Evolutionary conservation across 148 eudicot species (phyloP).

Genomic region (Fagopyrum esculentum): DNA sequence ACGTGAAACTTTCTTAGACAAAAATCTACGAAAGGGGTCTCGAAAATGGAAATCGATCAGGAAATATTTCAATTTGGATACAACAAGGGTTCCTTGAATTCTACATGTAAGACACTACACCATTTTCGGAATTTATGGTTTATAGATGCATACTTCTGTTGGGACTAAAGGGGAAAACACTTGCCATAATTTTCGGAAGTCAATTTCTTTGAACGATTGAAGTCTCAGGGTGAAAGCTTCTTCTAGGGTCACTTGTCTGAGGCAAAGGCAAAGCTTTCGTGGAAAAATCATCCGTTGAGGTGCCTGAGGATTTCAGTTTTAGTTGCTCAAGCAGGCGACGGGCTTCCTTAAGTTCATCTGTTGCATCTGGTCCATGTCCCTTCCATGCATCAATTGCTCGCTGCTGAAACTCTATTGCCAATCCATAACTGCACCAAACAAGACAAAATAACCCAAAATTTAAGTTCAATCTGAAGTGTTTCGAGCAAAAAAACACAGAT

Average conservation of each 20-base stretch:
- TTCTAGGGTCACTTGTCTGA: conserved; percentile 27
- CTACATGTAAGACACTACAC: conserved; percentile 2
- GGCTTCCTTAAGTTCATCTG: conserved; percentile 72
- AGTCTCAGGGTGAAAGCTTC: conserved; percentile 26
- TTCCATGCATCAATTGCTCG: conserved; percentile 67
- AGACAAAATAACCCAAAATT: neutral
- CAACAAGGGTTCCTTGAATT: conserved; percentile 6
- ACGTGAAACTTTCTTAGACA: neutral
- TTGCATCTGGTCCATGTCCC: conserved; percentile 61
- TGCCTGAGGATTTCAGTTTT: conserved; percentile 40
- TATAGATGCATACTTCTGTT: neutral
- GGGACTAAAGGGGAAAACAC: neutral
- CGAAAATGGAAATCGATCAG: neutral
- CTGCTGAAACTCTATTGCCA: conserved; percentile 81
- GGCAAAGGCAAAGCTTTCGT: conserved; percentile 55
- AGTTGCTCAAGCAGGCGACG: conserved; percentile 50
- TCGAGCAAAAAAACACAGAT: neutral
- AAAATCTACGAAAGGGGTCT: too few species aligned
- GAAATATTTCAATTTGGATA: neutral
- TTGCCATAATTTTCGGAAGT: neutral
- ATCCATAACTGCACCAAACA: conserved; percentile 44
- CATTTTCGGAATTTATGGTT: neutral
- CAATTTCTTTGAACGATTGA: neutral
- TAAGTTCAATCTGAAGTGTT: neutral
- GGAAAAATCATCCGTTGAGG: conserved; percentile 20